These are phyloP conservation scores for Amanita molliuscula DNA, from an alignment of 768 basidiomycete genomes.

Conservation along the genomic window DNA sequence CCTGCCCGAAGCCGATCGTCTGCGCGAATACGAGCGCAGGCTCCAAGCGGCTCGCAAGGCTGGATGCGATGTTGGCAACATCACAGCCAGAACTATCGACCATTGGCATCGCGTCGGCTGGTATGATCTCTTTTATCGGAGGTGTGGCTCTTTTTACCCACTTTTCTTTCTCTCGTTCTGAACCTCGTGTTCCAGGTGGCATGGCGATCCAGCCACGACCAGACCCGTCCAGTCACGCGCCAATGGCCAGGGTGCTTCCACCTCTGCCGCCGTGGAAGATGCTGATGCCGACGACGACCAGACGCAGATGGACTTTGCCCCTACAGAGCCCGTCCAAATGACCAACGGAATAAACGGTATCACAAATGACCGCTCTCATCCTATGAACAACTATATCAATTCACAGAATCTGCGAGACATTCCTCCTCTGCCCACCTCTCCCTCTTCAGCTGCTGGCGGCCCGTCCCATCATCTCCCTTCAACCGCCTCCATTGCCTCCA, in stretches of 20 bases:
- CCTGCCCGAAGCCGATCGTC: slow-evolving; percentile 50
- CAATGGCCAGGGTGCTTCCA: slow-evolving; percentile 18
- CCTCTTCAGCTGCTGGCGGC: slow-evolving; percentile 12
- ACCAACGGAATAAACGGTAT: slow-evolving; percentile 22
- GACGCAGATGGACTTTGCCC: slow-evolving; percentile 30
- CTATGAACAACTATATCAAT: slow-evolving; percentile 3
- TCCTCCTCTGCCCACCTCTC: slow-evolving; percentile 9
- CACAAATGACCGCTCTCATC: slow-evolving; percentile 15
- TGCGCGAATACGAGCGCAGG: slow-evolving; percentile 65
- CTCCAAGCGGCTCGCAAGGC: slow-evolving; percentile 54
- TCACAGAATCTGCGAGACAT: slow-evolving; percentile 6
- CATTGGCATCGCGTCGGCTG: slow-evolving; percentile 73
- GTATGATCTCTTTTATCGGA: slow-evolving; percentile 63
- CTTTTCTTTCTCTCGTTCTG: slow-evolving; percentile 5
- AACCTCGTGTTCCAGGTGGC: slow-evolving; percentile 35
- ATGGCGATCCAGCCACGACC: slow-evolving; percentile 53
- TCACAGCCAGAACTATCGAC: slow-evolving; percentile 64
- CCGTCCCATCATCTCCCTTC: slow-evolving; percentile 8
- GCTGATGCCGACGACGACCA: slow-evolving; percentile 41
- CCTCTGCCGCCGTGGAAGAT: slow-evolving; percentile 27
- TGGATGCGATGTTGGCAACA: slow-evolving; percentile 62
- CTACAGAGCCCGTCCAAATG: slow-evolving; percentile 18
- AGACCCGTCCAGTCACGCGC: slow-evolving; percentile 32
- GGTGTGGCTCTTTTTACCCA: slow-evolving; percentile 24
- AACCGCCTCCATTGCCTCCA: slow-evolving; percentile 5